A percentile compares a stretch with the other conserved stretches of the same genome.
Conservation (phyloP, 2,329 filamentous ascomycete species). For the Arthrinium phaeospermum region DNA sequence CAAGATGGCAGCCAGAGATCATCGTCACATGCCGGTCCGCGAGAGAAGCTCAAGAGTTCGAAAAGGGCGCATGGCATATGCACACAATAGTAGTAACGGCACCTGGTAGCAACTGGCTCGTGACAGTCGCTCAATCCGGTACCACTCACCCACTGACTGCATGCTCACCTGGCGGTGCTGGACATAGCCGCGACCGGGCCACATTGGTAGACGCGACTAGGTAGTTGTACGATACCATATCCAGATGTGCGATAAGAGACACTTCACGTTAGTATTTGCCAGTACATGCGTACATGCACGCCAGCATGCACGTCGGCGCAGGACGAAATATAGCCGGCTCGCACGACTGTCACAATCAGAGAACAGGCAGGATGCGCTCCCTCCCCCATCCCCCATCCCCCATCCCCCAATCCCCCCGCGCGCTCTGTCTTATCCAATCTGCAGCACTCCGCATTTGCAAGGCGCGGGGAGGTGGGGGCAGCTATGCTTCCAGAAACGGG, state of each 20-base stretch:
- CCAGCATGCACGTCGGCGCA: background rate
- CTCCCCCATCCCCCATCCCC: background rate
- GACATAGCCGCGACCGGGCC: background rate
- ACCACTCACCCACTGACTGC: background rate
- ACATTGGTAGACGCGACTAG: background rate
- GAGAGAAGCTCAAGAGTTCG: background rate
- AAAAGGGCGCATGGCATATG: background rate
- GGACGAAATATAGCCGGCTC: background rate
- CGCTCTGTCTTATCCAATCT: constrained; percentile 3
- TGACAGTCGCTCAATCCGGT: background rate
- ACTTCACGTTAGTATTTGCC: background rate
- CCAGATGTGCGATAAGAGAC: background rate
- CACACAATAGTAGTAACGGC: background rate
- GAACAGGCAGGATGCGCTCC: background rate
- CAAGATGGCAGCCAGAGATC: background rate
- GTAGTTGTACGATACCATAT: background rate
- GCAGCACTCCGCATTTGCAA: background rate
- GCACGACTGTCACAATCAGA: background rate
- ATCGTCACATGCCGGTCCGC: background rate
- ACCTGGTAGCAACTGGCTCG: background rate
- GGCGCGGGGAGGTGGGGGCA: constrained; percentile 4
- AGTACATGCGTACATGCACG: background rate
- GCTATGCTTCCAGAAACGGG: background rate
- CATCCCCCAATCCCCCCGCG: background rate
- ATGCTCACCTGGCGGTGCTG: background rate